Evolutionary conservation across 768 basidiomycete genomes (phyloP), one percentile per base, ranked within the genome.

Genomic region (Megacollybia marginata): DNA sequence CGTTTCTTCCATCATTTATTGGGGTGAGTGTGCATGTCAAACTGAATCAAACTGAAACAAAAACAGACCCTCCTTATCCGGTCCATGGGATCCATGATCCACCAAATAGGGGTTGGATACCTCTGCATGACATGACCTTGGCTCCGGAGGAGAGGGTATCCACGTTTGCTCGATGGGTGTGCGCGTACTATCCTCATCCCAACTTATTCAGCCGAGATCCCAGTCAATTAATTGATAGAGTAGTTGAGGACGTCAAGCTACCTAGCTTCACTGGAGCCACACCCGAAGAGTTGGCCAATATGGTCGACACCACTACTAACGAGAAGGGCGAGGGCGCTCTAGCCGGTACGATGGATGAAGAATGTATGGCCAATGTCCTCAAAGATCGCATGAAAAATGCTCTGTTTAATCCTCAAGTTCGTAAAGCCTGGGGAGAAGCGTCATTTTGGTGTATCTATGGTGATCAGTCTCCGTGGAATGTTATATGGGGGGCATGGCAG

Each of bases 121-220:
- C 23, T 28, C 23, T 28, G 10, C 50, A 50, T 58, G 64, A 64
- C 38, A 57, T 59, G 18, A 44, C 23, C 1, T 52, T 65, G 11
- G 12, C 55, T 1, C 48, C 54, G 0, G 60, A 60, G 20, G 48
- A 52, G 9, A 54, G 58, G 9, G 50, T 47, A 11, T 38, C 32
- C 18, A 57, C 51, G 0, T 62, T 66, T 23, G 55, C 33, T 1
- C 43, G 55, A 28, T 66, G 63, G 63, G 46, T 64, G 31, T 52
- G 54, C 13, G 28, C 36, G 15, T 52, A 55, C 35, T 59, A 57
- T 35, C 7, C 46, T 7, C 58, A 59, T 47, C 52, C 54, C 12
- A 49, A 59, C 33, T 51, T 59, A 19, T 54, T 54, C 9, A 48
- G 36, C 1, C 58, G 42, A 32, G 43, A 51, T 34, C 5, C 55